A percentile compares a stretch with the other conserved stretches of the same genome.
Evolutionary conservation across 2,329 filamentous ascomycete genomes (phyloP).

Genomic region (Passalora sequoiae): DNA sequence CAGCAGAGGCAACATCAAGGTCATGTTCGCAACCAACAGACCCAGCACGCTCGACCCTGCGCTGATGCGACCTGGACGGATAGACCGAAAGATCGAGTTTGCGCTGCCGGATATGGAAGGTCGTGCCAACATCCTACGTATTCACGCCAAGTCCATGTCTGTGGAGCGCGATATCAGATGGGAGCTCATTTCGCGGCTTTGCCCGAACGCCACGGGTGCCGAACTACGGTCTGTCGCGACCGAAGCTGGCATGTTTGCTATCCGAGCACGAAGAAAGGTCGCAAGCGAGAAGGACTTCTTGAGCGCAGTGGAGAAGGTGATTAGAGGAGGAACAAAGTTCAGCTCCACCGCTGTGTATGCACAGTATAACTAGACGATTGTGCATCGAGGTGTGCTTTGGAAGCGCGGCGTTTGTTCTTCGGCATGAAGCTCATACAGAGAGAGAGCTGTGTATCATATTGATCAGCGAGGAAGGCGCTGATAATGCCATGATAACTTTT

Average conservation of each 20-base stretch:
- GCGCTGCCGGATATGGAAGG: conserved; percentile 94
- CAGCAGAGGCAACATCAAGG: conserved; percentile 95
- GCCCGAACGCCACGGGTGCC: conserved; percentile 94
- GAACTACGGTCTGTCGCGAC: conserved; percentile 95
- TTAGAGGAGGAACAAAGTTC: conserved; percentile 99
- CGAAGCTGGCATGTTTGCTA: conserved; percentile 97
- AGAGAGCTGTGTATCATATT: conserved; percentile 20
- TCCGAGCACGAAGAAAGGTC: conserved; percentile 89
- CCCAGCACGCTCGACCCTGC: conserved; percentile 95
- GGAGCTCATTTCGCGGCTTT: conserved; percentile 95
- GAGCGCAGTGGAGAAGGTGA: conserved; percentile 97
- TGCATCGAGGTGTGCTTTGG: conserved; percentile 7
- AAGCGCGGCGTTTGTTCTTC: conserved; percentile 18
- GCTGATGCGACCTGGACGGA: conserved; percentile 92
- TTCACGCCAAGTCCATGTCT: conserved; percentile 99
- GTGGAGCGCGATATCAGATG: conserved; percentile 98
- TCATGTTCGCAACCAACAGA: conserved; percentile 98
- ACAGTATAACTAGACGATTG: conserved; percentile 80
- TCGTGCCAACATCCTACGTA: conserved; percentile 92
- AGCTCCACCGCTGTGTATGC: conserved; percentile 97
- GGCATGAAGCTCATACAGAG: conserved; percentile 10
- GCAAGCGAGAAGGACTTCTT: conserved; percentile 98
- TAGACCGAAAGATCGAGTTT: conserved; percentile 98
- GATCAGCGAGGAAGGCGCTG: too few species aligned
- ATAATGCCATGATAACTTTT: too few species aligned